Evolutionary conservation across 768 basidiomycete species (phyloP), one percentile per base, ranked within the genome.

Genomic region (Melanogaster broomeanus): DNA sequence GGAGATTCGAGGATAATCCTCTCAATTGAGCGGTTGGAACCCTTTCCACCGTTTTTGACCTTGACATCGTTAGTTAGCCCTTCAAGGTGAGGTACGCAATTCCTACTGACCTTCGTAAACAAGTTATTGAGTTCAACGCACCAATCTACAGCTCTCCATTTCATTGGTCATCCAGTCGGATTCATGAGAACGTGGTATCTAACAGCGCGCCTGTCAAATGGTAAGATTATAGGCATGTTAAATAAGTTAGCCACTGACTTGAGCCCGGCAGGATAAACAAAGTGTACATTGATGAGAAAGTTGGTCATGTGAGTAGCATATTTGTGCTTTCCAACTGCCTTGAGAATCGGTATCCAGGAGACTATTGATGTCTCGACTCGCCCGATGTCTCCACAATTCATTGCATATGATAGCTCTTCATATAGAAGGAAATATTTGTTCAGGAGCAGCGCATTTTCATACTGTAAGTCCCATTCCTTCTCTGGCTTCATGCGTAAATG

Each of bases 61-160:
- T 78, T 28, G 28, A 11, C 28, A 28, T 16, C 15, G 34, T 3
- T 3, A 4, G 15, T 16, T n/a, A n/a, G n/a, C n/a, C n/a, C n/a
- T n/a, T n/a, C n/a, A n/a, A n/a, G n/a, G n/a, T n/a, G n/a, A n/a
- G 34, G 34, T 35, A 35, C 15, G 34, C 15, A 18, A 35, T 18
- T 35, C 34, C 12, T 18, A 6, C 18, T n/a, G n/a, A 74, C 74
- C 61, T 77, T 79, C 6, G 65, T 75, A n/a, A 68, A 75, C 2
- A 77, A 63, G 49, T 78, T 78, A 27, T 76, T 70, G 3, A 70
- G 60, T 50, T 80, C 74, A 2, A 74, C 58, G 8, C 68, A 45
- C 75, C 74, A 78, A 43, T 78, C 76, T 3, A 75, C 58, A 0
- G 61, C 67, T 1, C 65, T 54, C 33, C 69, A 79, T 0, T 53